These are phyloP conservation scores for Pascua sp. DNA, from an alignment of 1,284 basidiomycete species.

Conservation along the genomic window DNA sequence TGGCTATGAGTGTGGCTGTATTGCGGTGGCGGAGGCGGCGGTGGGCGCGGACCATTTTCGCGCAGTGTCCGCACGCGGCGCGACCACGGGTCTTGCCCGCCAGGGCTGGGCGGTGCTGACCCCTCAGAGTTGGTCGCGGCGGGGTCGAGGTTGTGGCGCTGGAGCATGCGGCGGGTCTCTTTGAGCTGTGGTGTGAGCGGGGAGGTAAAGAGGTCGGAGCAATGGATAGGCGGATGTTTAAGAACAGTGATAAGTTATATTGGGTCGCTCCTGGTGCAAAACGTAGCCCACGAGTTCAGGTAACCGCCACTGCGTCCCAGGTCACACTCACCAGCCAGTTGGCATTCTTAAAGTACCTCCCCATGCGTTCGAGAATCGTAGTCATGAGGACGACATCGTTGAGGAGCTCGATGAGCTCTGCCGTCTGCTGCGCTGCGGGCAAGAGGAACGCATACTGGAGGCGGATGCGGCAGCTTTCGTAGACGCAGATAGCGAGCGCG, in stretches of 20 bases:
- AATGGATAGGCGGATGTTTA: not conserved
- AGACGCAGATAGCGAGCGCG: conserved; percentile 19
- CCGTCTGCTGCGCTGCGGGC: conserved; percentile 6
- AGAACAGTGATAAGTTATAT: too few relatives aligned
- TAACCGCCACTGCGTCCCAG: not conserved
- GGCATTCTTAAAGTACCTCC: conserved; percentile 6
- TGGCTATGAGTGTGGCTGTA: not conserved
- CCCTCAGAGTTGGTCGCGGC: conserved; percentile 5
- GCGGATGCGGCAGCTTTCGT: conserved; percentile 18
- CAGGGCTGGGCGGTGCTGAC: conserved; percentile 13
- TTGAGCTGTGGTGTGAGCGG: conserved; percentile 8
- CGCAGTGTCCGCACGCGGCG: conserved; percentile 9
- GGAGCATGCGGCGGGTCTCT: conserved; percentile 18
- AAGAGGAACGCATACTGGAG: conserved; percentile 20
- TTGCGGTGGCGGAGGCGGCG: not conserved
- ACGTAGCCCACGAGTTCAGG: not conserved
- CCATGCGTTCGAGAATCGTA: conserved; percentile 7
- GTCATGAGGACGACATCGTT: conserved; percentile 14
- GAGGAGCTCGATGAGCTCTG: conserved; percentile 13
- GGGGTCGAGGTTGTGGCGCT: conserved; percentile 17
- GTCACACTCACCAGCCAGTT: conserved; percentile 6
- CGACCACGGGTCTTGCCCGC: conserved; percentile 12
- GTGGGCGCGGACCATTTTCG: conserved; percentile 4
- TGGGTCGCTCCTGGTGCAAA: too few relatives aligned
- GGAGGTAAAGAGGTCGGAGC: not conserved